Conservation (phyloP, 129 eudicot species). For the Chrysanthemum seticuspe region DNA sequence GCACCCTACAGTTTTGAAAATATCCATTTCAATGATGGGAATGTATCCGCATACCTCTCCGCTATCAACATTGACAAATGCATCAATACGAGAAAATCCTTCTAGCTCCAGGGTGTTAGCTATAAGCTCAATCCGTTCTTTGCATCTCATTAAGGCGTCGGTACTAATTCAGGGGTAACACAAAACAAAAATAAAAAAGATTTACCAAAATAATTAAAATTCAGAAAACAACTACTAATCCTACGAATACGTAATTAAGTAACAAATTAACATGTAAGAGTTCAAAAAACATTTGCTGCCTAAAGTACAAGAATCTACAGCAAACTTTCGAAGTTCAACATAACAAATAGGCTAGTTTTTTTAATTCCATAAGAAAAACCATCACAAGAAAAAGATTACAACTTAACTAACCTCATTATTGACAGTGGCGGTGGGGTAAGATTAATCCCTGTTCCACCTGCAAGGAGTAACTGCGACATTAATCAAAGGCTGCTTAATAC, state of each 20-base stretch:
- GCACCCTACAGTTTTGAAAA: neutral
- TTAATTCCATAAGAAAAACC: neutral
- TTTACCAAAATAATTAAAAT: neutral
- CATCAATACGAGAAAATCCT: constrained; percentile 96
- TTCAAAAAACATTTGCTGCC: neutral
- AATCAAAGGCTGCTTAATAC: constrained; percentile 16
- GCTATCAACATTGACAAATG: constrained; percentile 83
- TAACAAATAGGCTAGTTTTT: neutral
- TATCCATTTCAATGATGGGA: too few relatives aligned
- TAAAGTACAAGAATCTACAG: too few relatives aligned
- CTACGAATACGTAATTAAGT: neutral
- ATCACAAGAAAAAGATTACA: neutral
- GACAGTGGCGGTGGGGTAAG: constrained; percentile 89
- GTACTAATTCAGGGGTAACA: constrained; percentile 41
- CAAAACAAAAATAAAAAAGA: neutral
- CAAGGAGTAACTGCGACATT: constrained; percentile 24
- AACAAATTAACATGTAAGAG: neutral
- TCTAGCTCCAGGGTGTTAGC: constrained; percentile 81
- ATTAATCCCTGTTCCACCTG: constrained; percentile 98
- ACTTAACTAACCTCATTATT: constrained; percentile 62
- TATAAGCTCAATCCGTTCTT: constrained; percentile 74
- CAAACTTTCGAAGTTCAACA: neutral
- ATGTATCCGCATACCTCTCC: constrained; percentile 63
- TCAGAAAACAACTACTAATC: neutral
- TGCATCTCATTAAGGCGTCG: constrained; percentile 68